These are phyloP conservation scores for Linnemannia elongata DNA, from an alignment of 192 early-diverging fungal species.

Conservation along the genomic window DNA sequence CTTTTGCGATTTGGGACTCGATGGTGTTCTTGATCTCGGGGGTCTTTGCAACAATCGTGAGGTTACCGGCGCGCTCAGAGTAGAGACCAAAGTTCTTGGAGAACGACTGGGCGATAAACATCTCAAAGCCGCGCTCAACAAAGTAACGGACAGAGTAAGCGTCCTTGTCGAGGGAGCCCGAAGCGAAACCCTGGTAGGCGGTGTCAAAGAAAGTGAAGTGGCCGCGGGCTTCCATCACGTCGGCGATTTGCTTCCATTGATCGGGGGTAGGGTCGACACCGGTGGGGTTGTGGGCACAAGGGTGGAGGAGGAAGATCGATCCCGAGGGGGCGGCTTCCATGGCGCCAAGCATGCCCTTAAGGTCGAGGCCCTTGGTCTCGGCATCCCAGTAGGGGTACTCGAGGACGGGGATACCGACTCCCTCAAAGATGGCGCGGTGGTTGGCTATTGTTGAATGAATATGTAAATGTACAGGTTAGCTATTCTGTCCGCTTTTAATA, in stretches of 20 bases:
- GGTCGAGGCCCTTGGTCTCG: conserved; percentile 79
- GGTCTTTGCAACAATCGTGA: conserved; percentile 79
- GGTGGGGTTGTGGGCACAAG: conserved; percentile 99
- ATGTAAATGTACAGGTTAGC: background rate
- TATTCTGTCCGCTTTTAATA: too few relatives aligned
- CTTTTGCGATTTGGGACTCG: conserved; percentile 85
- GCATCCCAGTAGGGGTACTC: conserved; percentile 96
- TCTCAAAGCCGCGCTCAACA: conserved; percentile 90
- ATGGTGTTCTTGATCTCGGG: conserved; percentile 69
- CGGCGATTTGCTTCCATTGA: conserved; percentile 95
- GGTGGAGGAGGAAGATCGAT: conserved; percentile 93
- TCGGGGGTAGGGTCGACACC: conserved; percentile 96
- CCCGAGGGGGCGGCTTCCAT: conserved; percentile 79
- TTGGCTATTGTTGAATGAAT: conserved; percentile 69
- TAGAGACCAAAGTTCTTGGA: conserved; percentile 99
- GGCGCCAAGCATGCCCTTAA: conserved; percentile 79
- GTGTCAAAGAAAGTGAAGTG: conserved; percentile 98
- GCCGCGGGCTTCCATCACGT: conserved; percentile 77
- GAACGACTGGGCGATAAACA: conserved; percentile 93
- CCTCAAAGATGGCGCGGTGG: conserved; percentile 90
- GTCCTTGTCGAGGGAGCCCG: conserved; percentile 91
- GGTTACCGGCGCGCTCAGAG: conserved; percentile 88
- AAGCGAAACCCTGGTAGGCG: conserved; percentile 99
- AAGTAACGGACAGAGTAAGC: conserved; percentile 95
- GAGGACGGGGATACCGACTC: conserved; percentile 85